phyloP scores from a whole-genome alignment of 345 rosid genomes.

The Mallotus nudiflorus region DNA sequence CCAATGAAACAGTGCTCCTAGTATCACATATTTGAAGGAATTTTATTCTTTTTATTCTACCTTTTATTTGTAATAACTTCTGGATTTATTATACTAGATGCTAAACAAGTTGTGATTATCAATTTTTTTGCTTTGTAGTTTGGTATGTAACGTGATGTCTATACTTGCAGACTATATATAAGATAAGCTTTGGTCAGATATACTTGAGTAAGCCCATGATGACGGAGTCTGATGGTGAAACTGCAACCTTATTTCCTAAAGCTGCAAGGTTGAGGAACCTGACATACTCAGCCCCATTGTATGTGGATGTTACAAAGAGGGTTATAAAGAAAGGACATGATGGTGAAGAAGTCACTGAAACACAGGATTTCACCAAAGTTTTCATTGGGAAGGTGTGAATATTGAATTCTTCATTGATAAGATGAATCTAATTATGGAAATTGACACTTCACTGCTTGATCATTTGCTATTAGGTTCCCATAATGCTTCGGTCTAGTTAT shows the following conservation, averaged over 20 bases:
- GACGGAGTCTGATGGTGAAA: conserved; percentile 99
- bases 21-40: background rate
- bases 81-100: background rate
- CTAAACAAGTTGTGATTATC: background rate
- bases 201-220: conserved; percentile 99
- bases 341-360: conserved; percentile 96
- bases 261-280: conserved; percentile 98
- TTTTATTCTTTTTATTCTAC: background rate
- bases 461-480: conserved; percentile 62
- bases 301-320: conserved; percentile 88
- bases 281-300: conserved; percentile 92
- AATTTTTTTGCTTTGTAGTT: background rate
- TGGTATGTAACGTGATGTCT: conserved; percentile 15
- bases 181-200: conserved; percentile 93
- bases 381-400: conserved; percentile 83
- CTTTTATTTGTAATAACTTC: background rate
- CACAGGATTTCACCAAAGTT: conserved; percentile 90
- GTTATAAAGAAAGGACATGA: conserved; percentile 97
- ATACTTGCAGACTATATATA: conserved; percentile 81
- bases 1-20: background rate
- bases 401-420: conserved; percentile 4
- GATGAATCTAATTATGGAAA: background rate
- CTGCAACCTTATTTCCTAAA: conserved; percentile 93
- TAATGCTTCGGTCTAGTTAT: conserved; percentile 96
- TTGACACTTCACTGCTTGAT: conserved; percentile 7